phyloP scores from a whole-genome alignment of 192 early-diverging fungal genomes.

The Dimargaris xerosporica region DNA sequence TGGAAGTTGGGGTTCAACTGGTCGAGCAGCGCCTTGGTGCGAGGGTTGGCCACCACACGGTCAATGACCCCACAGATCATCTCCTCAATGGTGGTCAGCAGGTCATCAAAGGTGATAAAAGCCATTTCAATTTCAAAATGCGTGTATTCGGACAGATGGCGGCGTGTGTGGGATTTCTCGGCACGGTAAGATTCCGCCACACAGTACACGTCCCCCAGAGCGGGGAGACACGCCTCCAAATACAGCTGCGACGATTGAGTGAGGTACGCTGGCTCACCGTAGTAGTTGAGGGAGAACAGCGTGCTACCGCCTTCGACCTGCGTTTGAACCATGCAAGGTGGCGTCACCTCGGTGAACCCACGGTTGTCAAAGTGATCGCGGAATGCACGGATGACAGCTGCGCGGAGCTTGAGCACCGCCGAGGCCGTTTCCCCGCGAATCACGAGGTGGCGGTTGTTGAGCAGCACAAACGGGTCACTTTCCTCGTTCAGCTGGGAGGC shows the following conservation, averaged over 20 bases:
- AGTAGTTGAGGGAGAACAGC: slow-evolving; percentile 91
- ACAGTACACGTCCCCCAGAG: slow-evolving; percentile 91
- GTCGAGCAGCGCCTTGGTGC: slow-evolving; percentile 52
- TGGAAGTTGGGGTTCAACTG: slow-evolving; percentile 87
- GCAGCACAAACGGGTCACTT: slow-evolving; percentile 70
- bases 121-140: slow-evolving; percentile 95
- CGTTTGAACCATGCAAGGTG: slow-evolving; percentile 99
- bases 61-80: slow-evolving; percentile 77
- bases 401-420: slow-evolving; percentile 70
- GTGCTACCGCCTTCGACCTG: slow-evolving; percentile 97
- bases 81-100: slow-evolving; percentile 74
- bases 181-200: slow-evolving; percentile 95
- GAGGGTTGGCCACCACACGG: slow-evolving; percentile 59
- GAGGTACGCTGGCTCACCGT: slow-evolving; percentile 90
- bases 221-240: slow-evolving; percentile 87
- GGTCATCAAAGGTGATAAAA: slow-evolving; percentile 85
- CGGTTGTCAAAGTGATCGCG: slow-evolving; percentile 79
- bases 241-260: slow-evolving; percentile 99
- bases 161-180: slow-evolving; percentile 90
- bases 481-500: slow-evolving; percentile 80
- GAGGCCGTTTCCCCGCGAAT: slow-evolving; percentile 87
- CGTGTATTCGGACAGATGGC: slow-evolving; percentile 92
- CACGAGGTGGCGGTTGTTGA: slow-evolving; percentile 92
- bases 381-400: slow-evolving; percentile 81
- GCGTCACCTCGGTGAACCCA: slow-evolving; percentile 78